Evolutionary conservation across 1,284 basidiomycete species (phyloP), one percentile per base, ranked within the genome.

Genomic region (Tremellales sp.): DNA sequence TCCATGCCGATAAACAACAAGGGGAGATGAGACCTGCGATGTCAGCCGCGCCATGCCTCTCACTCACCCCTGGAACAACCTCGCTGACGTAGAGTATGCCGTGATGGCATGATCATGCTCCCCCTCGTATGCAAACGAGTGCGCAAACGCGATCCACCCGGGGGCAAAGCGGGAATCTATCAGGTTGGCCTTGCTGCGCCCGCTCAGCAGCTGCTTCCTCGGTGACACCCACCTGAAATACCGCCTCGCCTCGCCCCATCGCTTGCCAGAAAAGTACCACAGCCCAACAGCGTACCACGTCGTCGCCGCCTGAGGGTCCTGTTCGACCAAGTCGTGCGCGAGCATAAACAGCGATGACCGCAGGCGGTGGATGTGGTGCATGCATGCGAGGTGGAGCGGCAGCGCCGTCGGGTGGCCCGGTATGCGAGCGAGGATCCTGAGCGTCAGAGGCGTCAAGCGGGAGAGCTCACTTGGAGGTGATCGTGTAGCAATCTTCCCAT

Each of bases 221-320:
- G 29, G 12, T 41, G 14, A 25, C 14, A 57, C 78, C 40, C 49
- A 88, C 89, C 87, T 89, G 68, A 97, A 93, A 68, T 92, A 95
- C 52, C 91, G 83, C 55, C 92, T 77, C 7, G 91, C 89, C 57
- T 92, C 87, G 16, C 82, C 77, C 84, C 86, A 98, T 57, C 93
- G 85, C 45, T 81, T 80, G 14, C 84, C 82, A 24, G 83, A 81
- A 45, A 94, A 81, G 68, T 99, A 98, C 90, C 94, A 99, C 31
- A 95, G 82, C 0, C 94, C 95, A 18, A 97, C 95, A 2, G 94
- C 92, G 71, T 97, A 99, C 95, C 95, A 99, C 56, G 88, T 91
- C 40, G 90, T 81, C 0, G 91, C 84, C 34, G 86, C 85, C 61
- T 93, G 87, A 0, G 95, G 93, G 63, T 97, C 91, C 39, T 82